Evolutionary conservation across 1,284 basidiomycete genomes (phyloP), one percentile per base, ranked within the genome.

Genomic region (Farysia itapuensis): DNA sequence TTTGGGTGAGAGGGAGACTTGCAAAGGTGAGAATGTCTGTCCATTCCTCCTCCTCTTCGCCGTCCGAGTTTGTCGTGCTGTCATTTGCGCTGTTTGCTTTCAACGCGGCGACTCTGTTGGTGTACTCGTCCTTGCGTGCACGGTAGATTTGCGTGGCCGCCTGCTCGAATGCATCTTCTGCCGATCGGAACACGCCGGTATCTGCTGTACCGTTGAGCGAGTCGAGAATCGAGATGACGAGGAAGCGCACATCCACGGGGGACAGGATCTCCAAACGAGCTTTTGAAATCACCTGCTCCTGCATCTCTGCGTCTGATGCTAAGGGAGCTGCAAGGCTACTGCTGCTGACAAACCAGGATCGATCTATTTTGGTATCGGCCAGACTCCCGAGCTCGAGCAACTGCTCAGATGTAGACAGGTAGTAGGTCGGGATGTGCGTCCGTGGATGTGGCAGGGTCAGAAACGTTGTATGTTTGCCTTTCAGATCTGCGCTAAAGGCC

Each of bases 381-480:
- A 60, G 28, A 2, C 44, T 49, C 4, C 43, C 43, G 1, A 54
- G 48, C 20, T 61, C 58, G 29, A 32, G 45, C 1, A 54, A 25
- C 3, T 19, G 12, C 20, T 18, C 20, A n/a, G 19, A 9, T 18
- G 22, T 20, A 4, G 39, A 43, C 9, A 64, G 43, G 32, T 46
- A 58, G 41, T 64, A 64, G 1, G 43, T 51, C 2, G 60, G 54
- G 0, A 58, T 32, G 2, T 18, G 12, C 0, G 46, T 64, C 13
- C 54, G 39, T 2, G 60, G 60, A 21, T 64, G 60, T 7, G 60
- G 54, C 12, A 64, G 50, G 32, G 47, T 30, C n/a, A 64, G 46
- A 15, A 49, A 43, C 18, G 52, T 47, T n/a, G n/a, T n/a, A n/a
- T n/a, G n/a, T n/a, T n/a, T n/a, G n/a, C n/a, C n/a, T n/a, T n/a